Percentiles rank a stretch among this genome's conserved stretches.
Evolutionary conservation across 305 asterid species (phyloP).

Genomic region (Rubia balearica): DNA sequence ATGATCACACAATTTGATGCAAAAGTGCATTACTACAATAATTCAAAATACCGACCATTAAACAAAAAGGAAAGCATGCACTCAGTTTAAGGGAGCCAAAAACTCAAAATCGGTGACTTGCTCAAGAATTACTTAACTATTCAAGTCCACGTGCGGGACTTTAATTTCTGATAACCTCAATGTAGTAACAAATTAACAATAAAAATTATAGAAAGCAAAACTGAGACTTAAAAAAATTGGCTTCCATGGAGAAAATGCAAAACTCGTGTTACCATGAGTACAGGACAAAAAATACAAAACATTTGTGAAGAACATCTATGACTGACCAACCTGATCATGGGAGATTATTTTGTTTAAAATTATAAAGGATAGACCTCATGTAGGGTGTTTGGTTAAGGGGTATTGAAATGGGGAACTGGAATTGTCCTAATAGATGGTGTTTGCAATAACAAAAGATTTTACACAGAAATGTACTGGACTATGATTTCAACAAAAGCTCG

Average conservation of each 20-base stretch:
- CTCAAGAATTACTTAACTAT: neutral
- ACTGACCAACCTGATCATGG: neutral
- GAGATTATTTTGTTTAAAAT: neutral
- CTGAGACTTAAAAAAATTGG: neutral
- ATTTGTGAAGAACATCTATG: conserved; percentile 1
- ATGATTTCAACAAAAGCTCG: neutral
- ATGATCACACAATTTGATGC: neutral
- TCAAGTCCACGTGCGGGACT: neutral
- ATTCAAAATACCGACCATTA: neutral
- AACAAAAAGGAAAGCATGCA: neutral
- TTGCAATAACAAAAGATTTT: neutral
- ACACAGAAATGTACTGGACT: neutral
- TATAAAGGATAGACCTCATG: neutral
- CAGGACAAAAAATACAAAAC: neutral
- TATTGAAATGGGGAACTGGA: neutral
- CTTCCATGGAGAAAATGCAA: neutral
- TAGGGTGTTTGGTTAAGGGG: too few relatives aligned
- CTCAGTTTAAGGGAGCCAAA: neutral
- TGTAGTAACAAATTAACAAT: neutral
- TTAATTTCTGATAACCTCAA: neutral
- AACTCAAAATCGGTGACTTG: neutral
- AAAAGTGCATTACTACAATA: neutral
- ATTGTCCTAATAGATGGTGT: neutral
- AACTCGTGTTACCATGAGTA: neutral
- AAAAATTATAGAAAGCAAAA: conserved; percentile 1